Base-by-base conservation (phyloP, 768 basidiomycete genomes). In the Gymnopilus junonius region DNA sequence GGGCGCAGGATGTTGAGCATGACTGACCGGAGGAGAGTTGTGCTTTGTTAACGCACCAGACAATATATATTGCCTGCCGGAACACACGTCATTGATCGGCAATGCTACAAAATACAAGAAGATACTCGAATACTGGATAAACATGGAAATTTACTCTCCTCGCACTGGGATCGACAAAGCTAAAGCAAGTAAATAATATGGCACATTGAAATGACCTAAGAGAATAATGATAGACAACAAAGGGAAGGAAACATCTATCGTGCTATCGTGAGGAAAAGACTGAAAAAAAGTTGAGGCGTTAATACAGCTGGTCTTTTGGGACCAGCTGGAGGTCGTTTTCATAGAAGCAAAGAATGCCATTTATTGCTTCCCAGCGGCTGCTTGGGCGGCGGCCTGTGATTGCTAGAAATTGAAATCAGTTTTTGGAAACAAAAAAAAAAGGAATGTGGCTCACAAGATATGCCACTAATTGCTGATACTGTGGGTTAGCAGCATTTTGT, bases 381-480 rank as follows among this genome's bases (percentile, higher is more conserved):
- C 64, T 27, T 71, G 72, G 23, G 67, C 64, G 20, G 69, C 67
- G 17, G 75, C 76, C 62, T 80, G 78, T 31, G 77, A 70, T 72
- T 80, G 77, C 76, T 79, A 25, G 54, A 37, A 39, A 29, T 8
- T 12, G 20, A 29, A 37, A 21, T 65, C 23, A 69, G 39, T 37
- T 4, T 20, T 31, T 34, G 8, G 37, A 39, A 54, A 32, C n/a
- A 25, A 20, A 39, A 23, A 23, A 29, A 59, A 46, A 7, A 20
- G 12, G 21, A 21, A 37, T 20, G 37, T 20, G n/a, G 53, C 86
- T 76, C 63, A 91, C 90, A 65, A 89, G 77, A 69, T 86, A 91
- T 17, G 85, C 83, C 87, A 92, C 89, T 45, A 91, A 73, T 67
- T 90, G 87, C 67, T 88, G 87, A 66, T 87, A 89, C 67, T 82